phyloP scores from a whole-genome alignment of 2,329 filamentous ascomycete species.

The Rachicladosporium sp. region DNA sequence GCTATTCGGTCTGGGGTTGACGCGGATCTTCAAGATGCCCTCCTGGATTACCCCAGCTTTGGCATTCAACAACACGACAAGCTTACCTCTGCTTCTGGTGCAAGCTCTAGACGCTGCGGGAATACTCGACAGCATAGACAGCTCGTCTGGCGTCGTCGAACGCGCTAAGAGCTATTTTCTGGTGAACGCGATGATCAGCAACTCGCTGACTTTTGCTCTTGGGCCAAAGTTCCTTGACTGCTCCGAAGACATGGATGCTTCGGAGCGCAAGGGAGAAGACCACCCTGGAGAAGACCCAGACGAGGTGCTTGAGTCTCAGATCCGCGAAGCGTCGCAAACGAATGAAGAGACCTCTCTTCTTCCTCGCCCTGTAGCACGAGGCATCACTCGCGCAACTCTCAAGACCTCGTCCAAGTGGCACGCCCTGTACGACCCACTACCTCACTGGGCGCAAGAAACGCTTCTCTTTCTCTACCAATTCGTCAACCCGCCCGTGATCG shows the following conservation, averaged over 20 bases:
- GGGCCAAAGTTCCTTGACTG: slow-evolving; percentile 47
- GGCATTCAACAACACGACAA: slow-evolving; percentile 47
- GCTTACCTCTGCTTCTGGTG: slow-evolving; percentile 40
- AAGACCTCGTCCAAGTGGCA: slow-evolving; percentile 23
- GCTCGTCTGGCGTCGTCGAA: slow-evolving; percentile 38
- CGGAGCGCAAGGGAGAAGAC: slow-evolving; percentile 6
- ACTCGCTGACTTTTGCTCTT: slow-evolving; percentile 50
- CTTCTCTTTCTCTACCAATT: slow-evolving; percentile 38
- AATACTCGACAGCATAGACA: slow-evolving; percentile 37
- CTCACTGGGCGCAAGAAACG: slow-evolving; percentile 26
- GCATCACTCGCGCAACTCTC: slow-evolving; percentile 19
- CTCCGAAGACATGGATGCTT: slow-evolving; percentile 17
- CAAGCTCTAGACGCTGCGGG: slow-evolving; percentile 44
- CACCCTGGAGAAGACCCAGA: slow-evolving; percentile 10
- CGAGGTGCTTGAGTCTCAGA: slow-evolving; percentile 17
- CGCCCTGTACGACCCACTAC: slow-evolving; percentile 25
- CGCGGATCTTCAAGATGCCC: slow-evolving; percentile 37
- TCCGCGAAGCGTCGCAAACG: slow-evolving; percentile 17
- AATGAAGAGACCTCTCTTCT: slow-evolving; percentile 42
- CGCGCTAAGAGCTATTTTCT: slow-evolving; percentile 55
- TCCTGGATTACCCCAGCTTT: slow-evolving; percentile 43
- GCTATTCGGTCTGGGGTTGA: slow-evolving; percentile 31
- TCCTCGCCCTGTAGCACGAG: slow-evolving; percentile 25
- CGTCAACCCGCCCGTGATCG: slow-evolving; percentile 50
- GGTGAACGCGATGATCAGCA: slow-evolving; percentile 51